A percentile compares a stretch with the other conserved stretches of the same genome.
Conservation (phyloP, 2,329 filamentous ascomycete genomes). For the Aquanectria penicillioides region DNA sequence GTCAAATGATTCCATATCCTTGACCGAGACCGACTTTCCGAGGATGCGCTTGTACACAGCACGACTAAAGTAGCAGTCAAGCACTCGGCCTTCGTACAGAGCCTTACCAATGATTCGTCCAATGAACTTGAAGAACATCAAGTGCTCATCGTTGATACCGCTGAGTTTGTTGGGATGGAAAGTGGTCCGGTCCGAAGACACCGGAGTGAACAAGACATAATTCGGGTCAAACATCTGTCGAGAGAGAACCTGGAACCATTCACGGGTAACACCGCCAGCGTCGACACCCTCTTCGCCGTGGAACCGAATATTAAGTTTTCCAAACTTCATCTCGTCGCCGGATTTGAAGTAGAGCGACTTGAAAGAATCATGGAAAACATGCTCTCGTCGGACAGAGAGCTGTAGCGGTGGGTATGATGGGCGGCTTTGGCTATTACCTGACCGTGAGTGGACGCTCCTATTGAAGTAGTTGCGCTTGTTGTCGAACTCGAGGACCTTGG, state of each 20-base stretch:
- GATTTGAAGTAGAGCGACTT: slow-evolving; percentile 97
- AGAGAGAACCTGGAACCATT: slow-evolving; percentile 98
- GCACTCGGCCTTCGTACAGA: slow-evolving; percentile 91
- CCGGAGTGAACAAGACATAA: slow-evolving; percentile 95
- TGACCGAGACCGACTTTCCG: slow-evolving; percentile 93
- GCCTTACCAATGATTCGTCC: slow-evolving; percentile 98
- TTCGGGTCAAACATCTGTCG: slow-evolving; percentile 99
- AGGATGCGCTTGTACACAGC: slow-evolving; percentile 98
- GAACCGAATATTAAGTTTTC: slow-evolving; percentile 97
- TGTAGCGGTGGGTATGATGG: slow-evolving; percentile 79
- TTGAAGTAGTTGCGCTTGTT: slow-evolving; percentile 99
- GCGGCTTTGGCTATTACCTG: slow-evolving; percentile 74
- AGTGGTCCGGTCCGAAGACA: slow-evolving; percentile 95
- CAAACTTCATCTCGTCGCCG: slow-evolving; percentile 98
- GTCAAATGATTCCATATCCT: slow-evolving; percentile 99
- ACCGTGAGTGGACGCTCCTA: slow-evolving; percentile 81
- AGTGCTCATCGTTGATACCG: slow-evolving; percentile 92
- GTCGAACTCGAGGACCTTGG: slow-evolving; percentile 98
- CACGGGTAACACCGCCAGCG: slow-evolving; percentile 94
- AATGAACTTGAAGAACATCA: slow-evolving; percentile 99
- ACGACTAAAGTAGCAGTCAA: slow-evolving; percentile 98
- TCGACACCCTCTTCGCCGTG: slow-evolving; percentile 97
- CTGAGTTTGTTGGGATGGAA: slow-evolving; percentile 98
- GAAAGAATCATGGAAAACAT: slow-evolving; percentile 98
- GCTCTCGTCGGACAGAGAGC: slow-evolving; percentile 88